Base-by-base conservation (phyloP, 1,284 basidiomycete species). In the Austroboletus novae-zelandiae region DNA sequence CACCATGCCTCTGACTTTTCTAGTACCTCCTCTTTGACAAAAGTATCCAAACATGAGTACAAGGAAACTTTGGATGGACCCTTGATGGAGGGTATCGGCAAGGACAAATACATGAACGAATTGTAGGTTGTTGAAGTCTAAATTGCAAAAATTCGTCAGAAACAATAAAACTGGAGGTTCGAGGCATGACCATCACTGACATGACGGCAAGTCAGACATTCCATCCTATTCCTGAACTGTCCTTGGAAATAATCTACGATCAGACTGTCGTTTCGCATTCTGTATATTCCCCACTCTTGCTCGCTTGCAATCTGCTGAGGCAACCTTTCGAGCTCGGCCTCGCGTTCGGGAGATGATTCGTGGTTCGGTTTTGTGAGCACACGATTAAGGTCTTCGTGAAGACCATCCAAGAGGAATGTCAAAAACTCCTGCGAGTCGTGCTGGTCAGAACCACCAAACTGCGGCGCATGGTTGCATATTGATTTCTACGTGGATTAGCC, bases 361-460 rank as follows among this genome's bases (percentile, higher is more conserved):
- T 83, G 76, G 18, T 76, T 74, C 2, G 91, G 91, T 66, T 92
- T 94, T 34, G 83, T 73, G 54, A 93, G 72, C 43, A 98, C 80
- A 17, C 94, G 82, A 65, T 98, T 99, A 52, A 98, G 76, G 69
- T 99, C 96, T 69, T 99, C 96, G 69, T 99, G 96, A 43, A 99
- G 79, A 1, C 94, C 94, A 66, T 98, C 96, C 48, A 99, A 77
- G 23, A 99, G 80, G 74, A 97, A 97, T 30, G 86, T 91, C 23
- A 99, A 77, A 71, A 98, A 96, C 72, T 99, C 96, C 71, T 98
- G 96, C 20, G 93, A 96, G 70, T 99, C 96, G 64, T 99, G 96
- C 71, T 99, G 96, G 55, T 96, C 91, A 13, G 88, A 84, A 0
- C 94, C 94, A 25, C 84, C 81, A 68, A 98, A 99, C 66, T 94